These are phyloP conservation scores for Fusarium nodosum DNA, from an alignment of 2,329 filamentous ascomycete genomes.

Conservation along the genomic window DNA sequence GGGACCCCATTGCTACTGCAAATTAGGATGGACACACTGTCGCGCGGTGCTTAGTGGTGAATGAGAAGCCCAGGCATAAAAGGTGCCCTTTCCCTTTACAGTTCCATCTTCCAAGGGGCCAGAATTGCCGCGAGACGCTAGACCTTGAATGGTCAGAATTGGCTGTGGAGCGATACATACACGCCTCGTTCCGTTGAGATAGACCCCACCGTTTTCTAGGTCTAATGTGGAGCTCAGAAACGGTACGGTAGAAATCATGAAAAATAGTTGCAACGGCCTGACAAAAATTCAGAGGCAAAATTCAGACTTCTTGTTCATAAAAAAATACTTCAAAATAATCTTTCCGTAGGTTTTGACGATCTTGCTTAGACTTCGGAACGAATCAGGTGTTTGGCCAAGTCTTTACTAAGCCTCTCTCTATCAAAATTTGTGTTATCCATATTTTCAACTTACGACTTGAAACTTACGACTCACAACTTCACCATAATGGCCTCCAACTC, in stretches of 20 bases:
- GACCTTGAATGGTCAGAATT: slow-evolving; percentile 25
- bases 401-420: slow-evolving; percentile 5
- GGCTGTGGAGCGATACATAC: slow-evolving; percentile 30
- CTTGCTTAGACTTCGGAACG: background rate
- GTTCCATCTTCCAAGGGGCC: slow-evolving; percentile 6
- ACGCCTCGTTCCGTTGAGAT: slow-evolving; percentile 32
- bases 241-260: slow-evolving; percentile 39
- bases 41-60: slow-evolving; percentile 39
- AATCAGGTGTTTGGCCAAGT: background rate
- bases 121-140: slow-evolving; percentile 43
- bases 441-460: slow-evolving; percentile 16
- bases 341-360: background rate
- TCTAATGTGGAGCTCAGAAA: slow-evolving; percentile 41
- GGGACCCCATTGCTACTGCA: slow-evolving; percentile 26
- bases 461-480: slow-evolving; percentile 15
- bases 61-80: slow-evolving; percentile 9
- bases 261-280: slow-evolving; percentile 17
- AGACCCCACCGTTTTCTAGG: slow-evolving; percentile 25
- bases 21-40: slow-evolving; percentile 43
- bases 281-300: background rate
- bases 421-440: slow-evolving; percentile 17
- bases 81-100: slow-evolving; percentile 10
- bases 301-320: background rate
- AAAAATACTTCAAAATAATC: background rate
- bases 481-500: slow-evolving; percentile 50